phyloP scores from a whole-genome alignment of 164 flowering plant genomes.

The Stephania cephalantha region DNA sequence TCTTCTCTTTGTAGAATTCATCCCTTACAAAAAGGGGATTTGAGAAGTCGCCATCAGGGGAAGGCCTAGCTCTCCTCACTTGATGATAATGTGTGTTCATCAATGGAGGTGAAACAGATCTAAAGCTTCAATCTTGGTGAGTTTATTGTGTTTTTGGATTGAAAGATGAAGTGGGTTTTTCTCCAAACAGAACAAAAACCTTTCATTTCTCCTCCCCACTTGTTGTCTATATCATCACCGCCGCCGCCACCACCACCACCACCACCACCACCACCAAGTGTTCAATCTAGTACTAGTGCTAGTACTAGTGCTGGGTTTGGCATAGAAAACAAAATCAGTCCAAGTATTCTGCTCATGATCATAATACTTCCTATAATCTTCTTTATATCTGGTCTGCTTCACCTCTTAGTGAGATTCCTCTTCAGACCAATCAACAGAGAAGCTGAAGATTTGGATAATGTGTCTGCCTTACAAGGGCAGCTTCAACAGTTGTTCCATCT shows the following conservation, averaged over 20 bases:
- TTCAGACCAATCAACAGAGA: constrained; percentile 45
- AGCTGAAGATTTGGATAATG: constrained; percentile 51
- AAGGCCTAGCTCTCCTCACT: neutral
- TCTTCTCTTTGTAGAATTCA: constrained; percentile 7
- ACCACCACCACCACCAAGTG: constrained; percentile 21
- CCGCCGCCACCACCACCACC: constrained; percentile 4
- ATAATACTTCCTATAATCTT: constrained; percentile 77
- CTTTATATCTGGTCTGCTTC: constrained; percentile 85
- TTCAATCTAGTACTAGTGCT: constrained; percentile 12
- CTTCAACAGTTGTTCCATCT: constrained; percentile 86
- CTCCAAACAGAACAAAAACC: constrained; percentile 20
- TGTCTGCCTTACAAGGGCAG: constrained; percentile 82
- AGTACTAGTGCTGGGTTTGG: constrained; percentile 18
- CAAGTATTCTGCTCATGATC: constrained; percentile 66
- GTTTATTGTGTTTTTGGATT: constrained; percentile 15
- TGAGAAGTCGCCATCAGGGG: constrained; percentile 16
- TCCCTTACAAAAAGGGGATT: neutral
- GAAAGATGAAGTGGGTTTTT: constrained; percentile 34
- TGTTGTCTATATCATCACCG: constrained; percentile 3
- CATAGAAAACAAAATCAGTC: constrained; percentile 56
- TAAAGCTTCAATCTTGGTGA: constrained; percentile 32
- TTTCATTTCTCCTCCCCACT: constrained; percentile 19
- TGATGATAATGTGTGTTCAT: neutral
- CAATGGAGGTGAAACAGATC: constrained; percentile 16
- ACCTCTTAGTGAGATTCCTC: constrained; percentile 73